Evolutionary conservation across 176 grass and related monocot genomes (phyloP).

Genomic region (Triticum monococcum): DNA sequence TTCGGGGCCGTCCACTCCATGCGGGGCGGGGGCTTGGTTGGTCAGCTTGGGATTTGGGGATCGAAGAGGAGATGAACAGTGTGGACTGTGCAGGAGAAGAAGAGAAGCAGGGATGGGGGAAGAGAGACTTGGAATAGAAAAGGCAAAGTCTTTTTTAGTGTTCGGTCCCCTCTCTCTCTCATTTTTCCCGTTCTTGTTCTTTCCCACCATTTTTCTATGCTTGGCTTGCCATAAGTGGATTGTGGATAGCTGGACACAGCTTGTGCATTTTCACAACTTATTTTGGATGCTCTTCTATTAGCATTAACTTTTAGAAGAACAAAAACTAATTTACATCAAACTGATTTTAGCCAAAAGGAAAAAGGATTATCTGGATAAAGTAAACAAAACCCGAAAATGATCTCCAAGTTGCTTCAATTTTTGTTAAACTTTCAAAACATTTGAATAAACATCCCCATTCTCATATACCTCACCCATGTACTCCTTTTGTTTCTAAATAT

Average conservation of each 20-base stretch:
- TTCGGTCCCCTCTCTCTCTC: not conserved
- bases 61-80: slow-evolving; percentile 46
- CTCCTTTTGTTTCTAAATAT: too few relatives aligned
- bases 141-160: slow-evolving; percentile 30
- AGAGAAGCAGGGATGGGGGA: slow-evolving; percentile 15
- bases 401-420: not conserved
- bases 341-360: not conserved
- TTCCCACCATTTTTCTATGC: not conserved
- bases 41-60: slow-evolving; percentile 62
- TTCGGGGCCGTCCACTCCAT: slow-evolving; percentile 49
- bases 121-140: slow-evolving; percentile 51
- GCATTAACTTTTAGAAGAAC: too few relatives aligned
- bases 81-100: slow-evolving; percentile 44
- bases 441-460: not conserved
- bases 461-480: not conserved
- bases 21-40: slow-evolving; percentile 7
- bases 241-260: not conserved
- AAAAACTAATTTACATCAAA: not conserved
- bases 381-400: not conserved
- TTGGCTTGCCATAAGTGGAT: not conserved
- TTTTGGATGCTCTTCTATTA: not conserved
- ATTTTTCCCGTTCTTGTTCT: not conserved
- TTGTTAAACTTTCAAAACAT: not conserved
- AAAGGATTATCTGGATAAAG: not conserved
- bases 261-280: not conserved